Percentiles rank a stretch among this genome's conserved stretches.
Conservation (phyloP, 208 protist genomes). For the Trypanosoma lewisi region DNA sequence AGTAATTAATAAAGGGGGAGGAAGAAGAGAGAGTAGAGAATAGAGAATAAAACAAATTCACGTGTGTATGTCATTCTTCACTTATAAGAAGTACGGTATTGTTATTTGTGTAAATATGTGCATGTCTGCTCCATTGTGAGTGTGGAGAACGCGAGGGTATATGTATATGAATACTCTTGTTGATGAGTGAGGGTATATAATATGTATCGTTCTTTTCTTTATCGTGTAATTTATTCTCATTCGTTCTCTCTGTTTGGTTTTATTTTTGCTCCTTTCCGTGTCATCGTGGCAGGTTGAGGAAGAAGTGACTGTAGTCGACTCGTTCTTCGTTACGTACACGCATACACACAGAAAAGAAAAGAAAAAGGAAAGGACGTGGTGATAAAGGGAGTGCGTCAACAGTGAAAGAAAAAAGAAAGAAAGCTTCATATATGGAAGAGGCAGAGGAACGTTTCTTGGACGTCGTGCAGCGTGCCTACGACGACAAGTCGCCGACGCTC, state of each 20-base stretch:
- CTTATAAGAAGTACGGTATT: too few relatives aligned
- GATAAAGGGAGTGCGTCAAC: background rate
- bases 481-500: slow-evolving; percentile 42
- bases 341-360: background rate
- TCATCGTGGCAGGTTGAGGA: background rate
- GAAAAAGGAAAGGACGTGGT: background rate
- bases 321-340: background rate
- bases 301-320: background rate
- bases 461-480: slow-evolving; percentile 44
- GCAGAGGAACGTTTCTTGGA: slow-evolving; percentile 25
- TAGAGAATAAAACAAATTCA: too few relatives aligned
- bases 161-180: background rate
- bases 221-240: background rate
- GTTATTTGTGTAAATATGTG: too few relatives aligned
- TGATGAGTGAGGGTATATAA: background rate
- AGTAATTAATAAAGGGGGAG: too few relatives aligned
- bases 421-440: slow-evolving; percentile 4
- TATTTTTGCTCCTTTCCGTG: slow-evolving; percentile 1
- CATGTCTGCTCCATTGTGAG: background rate
- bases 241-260: background rate
- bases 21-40: too few relatives aligned
- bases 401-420: slow-evolving; percentile 1
- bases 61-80: too few relatives aligned
- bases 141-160: background rate
- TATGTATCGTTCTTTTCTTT: background rate